A percentile compares a stretch with the other conserved stretches of the same genome.
phyloP scores from a whole-genome alignment of 495 filamentous ascomycete genomes.

The Penicillium argentinense region DNA sequence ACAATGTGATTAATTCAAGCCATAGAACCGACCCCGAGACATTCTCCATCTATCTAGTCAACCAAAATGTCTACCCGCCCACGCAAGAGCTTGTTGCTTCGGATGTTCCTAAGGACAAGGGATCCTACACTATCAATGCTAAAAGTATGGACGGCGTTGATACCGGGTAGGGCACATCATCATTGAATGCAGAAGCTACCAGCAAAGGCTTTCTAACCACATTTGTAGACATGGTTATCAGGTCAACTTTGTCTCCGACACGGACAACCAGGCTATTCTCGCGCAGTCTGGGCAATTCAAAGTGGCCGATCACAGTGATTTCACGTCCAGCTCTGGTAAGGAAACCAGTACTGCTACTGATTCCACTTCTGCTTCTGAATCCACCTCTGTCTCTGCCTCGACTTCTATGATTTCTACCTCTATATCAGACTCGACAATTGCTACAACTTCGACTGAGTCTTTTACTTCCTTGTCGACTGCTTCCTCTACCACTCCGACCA shows the following conservation, averaged over 20 bases:
- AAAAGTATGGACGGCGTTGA: conserved; percentile 19
- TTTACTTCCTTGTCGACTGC: conserved; percentile 21
- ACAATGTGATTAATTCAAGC: background rate
- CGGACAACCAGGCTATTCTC: conserved; percentile 26
- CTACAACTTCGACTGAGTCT: conserved; percentile 13
- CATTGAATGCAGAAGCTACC: background rate
- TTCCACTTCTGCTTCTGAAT: conserved; percentile 9
- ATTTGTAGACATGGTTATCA: conserved; percentile 29
- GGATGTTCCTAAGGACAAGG: conserved; percentile 26
- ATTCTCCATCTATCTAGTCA: conserved; percentile 37
- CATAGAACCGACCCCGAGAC: conserved; percentile 35
- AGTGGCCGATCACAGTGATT: conserved; percentile 22
- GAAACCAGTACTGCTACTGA: conserved; percentile 29
- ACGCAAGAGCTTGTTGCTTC: conserved; percentile 34
- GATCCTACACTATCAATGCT: conserved; percentile 31
- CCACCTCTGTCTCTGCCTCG: conserved; percentile 11
- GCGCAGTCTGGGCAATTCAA: conserved; percentile 38
- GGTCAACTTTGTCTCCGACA: conserved; percentile 32
- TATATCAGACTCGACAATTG: conserved; percentile 14
- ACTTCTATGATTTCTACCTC: conserved; percentile 20
- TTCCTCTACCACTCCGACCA: conserved; percentile 22
- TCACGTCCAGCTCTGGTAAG: conserved; percentile 31
- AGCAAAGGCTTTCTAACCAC: background rate
- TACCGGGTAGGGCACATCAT: conserved; percentile 19
- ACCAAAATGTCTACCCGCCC: conserved; percentile 35